A percentile compares a stretch with the other conserved stretches of the same genome.
Evolutionary conservation across 352 stramenopile genomes (phyloP).

Genomic region (Phytophthora cactorum): DNA sequence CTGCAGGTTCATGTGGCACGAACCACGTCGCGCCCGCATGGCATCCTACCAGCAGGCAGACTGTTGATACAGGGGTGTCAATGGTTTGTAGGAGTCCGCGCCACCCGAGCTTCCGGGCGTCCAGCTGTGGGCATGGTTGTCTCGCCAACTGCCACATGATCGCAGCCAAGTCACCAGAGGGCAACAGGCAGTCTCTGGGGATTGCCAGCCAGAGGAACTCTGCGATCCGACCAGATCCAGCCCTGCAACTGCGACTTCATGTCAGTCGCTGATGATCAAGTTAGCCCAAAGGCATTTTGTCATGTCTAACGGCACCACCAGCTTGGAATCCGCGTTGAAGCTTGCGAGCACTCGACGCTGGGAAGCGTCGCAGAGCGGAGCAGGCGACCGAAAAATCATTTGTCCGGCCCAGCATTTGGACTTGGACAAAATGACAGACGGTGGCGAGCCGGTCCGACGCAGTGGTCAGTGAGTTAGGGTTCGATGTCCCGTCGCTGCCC

Average conservation of each 20-base stretch:
- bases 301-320: not conserved
- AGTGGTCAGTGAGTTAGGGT: conserved; percentile 34
- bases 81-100: conserved; percentile 6
- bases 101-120: conserved; percentile 11
- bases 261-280: not conserved
- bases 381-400: conserved; percentile 26
- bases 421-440: conserved; percentile 14
- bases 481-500: conserved; percentile 13
- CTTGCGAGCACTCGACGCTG: conserved; percentile 3
- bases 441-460: conserved; percentile 19
- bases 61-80: not conserved
- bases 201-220: not conserved
- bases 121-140: conserved; percentile 22
- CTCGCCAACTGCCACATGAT: conserved; percentile 1
- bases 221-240: conserved; percentile 36
- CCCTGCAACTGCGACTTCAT: conserved; percentile 1
- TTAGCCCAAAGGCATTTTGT: not conserved
- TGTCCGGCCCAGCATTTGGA: not conserved
- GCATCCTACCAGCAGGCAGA: conserved; percentile 29
- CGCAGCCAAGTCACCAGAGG: no score
- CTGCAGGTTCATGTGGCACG: not conserved
- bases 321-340: conserved; percentile 23
- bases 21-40: conserved; percentile 1
- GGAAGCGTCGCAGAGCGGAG: conserved; percentile 10
- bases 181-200: not conserved